A percentile compares a stretch with the other conserved stretches of the same genome.
phyloP scores from a whole-genome alignment of 2,329 filamentous ascomycete genomes.

The Hymenoscyphus infarciens region DNA sequence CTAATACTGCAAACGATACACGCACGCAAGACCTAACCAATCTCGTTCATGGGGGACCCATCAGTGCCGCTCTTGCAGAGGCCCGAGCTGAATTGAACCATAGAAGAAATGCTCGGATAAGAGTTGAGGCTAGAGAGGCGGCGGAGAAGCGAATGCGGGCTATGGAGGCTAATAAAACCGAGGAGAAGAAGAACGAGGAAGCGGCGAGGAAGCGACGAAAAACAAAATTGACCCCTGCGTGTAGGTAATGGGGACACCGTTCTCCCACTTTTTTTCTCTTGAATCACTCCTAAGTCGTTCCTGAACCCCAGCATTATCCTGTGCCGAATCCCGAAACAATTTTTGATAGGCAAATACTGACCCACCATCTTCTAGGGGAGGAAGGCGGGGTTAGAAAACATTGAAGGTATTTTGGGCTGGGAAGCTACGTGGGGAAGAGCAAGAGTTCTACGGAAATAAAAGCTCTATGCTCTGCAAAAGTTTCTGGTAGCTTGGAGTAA shows the following conservation, averaged over 20 bases:
- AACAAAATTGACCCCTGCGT: slow-evolving; percentile 7
- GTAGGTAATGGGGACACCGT: too few relatives aligned
- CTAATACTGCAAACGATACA: slow-evolving; percentile 7
- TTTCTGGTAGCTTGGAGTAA: too few relatives aligned
- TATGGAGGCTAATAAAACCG: background rate
- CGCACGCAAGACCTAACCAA: slow-evolving; percentile 13
- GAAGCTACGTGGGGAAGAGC: background rate
- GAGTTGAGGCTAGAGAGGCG: slow-evolving; percentile 20
- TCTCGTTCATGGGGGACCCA: slow-evolving; percentile 21
- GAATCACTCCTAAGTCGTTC: too few relatives aligned
- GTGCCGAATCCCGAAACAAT: too few relatives aligned
- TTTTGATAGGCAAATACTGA: too few relatives aligned
- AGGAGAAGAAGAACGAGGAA: background rate
- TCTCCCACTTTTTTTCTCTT: too few relatives aligned
- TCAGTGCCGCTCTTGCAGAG: slow-evolving; percentile 17
- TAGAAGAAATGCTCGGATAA: slow-evolving; percentile 10
- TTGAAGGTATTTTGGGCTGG: background rate
- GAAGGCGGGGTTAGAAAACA: slow-evolving; percentile 8
- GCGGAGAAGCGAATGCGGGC: slow-evolving; percentile 17
- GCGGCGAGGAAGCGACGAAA: background rate
- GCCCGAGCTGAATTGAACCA: slow-evolving; percentile 16
- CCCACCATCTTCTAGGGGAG: too few relatives aligned
- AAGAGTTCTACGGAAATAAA: background rate
- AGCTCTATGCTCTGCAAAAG: too few relatives aligned
- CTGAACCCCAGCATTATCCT: too few relatives aligned